Conservation (phyloP, 208 protist genomes). For the Polymyxa betae region DNA sequence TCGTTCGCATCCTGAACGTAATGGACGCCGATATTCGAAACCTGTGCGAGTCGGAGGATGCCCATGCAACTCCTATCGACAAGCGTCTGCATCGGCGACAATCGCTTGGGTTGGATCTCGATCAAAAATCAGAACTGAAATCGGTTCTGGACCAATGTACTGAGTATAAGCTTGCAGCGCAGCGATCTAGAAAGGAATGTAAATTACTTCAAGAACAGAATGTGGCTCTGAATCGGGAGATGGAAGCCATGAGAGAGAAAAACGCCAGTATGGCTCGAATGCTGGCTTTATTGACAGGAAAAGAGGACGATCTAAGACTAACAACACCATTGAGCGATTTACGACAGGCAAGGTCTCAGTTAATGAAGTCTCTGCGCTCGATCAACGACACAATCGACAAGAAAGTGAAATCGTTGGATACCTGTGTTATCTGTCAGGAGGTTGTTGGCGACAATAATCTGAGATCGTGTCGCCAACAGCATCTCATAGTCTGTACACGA, state of each 20-base stretch:
- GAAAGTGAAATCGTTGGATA: not conserved
- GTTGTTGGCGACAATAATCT: not conserved
- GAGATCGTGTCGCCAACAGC: constrained; percentile 18
- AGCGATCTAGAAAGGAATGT: not conserved
- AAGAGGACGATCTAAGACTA: not conserved
- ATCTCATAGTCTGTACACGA: constrained; percentile 24
- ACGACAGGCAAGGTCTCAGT: not conserved
- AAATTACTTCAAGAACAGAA: not conserved
- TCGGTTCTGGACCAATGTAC: not conserved
- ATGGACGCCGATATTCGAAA: constrained; percentile 11
- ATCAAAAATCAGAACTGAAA: not conserved
- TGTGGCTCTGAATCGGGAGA: not conserved
- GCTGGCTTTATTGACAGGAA: not conserved
- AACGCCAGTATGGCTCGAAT: not conserved
- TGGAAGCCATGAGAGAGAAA: not conserved
- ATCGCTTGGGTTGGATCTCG: not conserved
- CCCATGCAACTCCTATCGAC: not conserved
- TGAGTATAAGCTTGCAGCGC: not conserved
- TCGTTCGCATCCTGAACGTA: constrained; percentile 18
- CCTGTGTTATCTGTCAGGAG: constrained; percentile 35
- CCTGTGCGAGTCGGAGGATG: not conserved
- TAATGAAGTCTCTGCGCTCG: not conserved
- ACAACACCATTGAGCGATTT: constrained; percentile 4
- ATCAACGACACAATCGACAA: not conserved
- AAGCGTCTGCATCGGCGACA: not conserved